These are phyloP conservation scores for Atkinsonella texensis DNA, from an alignment of 2,329 filamentous ascomycete species.

Conservation along the genomic window DNA sequence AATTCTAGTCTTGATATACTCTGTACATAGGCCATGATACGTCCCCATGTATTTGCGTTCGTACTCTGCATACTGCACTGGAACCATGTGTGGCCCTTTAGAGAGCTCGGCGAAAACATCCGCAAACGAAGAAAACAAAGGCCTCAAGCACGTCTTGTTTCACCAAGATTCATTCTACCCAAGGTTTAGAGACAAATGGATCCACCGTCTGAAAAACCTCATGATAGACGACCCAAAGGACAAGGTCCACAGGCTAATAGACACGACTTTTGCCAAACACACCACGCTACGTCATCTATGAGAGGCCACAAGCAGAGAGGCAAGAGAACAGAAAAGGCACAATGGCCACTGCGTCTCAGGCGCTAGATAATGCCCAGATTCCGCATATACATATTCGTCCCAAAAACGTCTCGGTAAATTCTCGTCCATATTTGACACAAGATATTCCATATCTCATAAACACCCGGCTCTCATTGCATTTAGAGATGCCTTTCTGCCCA, in stretches of 20 bases:
- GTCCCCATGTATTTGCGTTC: no score
- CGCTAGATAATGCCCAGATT: background rate
- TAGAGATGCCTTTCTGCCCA: constrained; percentile 16
- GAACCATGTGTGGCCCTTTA: no score
- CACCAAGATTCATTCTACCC: background rate
- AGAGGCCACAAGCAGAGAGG: background rate
- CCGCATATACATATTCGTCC: background rate
- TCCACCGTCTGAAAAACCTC: background rate
- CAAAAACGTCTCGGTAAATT: background rate
- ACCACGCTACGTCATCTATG: background rate
- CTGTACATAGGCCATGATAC: no score
- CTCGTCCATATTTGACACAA: background rate
- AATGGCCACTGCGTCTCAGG: background rate
- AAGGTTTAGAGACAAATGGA: background rate
- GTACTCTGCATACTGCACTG: no score
- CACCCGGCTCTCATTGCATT: constrained; percentile 2
- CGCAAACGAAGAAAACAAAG: no score
- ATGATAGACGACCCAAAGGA: background rate
- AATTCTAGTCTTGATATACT: no score
- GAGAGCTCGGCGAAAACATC: no score
- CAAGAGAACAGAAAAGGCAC: background rate
- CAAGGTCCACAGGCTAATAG: background rate
- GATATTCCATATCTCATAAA: no score
- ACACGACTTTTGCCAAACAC: background rate
- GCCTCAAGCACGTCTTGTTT: background rate